Conservation (phyloP, 2,329 filamentous ascomycete genomes). For the Fusarium palustre region DNA sequence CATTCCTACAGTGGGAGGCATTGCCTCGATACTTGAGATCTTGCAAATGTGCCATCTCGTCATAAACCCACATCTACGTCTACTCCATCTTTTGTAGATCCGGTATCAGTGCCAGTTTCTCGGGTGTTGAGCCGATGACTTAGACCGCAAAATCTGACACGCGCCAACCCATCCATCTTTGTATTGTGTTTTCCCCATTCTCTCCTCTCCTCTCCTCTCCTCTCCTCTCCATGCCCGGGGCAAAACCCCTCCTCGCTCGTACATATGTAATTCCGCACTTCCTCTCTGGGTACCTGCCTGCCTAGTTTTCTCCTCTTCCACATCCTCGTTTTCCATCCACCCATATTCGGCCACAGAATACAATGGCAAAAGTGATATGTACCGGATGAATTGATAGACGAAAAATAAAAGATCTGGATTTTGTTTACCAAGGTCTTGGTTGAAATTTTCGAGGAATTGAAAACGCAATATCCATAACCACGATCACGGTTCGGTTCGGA, state of each 20-base stretch:
- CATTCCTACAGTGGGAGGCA: background rate
- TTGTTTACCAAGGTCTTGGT: background rate
- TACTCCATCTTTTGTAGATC: constrained; percentile 35
- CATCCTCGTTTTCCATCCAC: constrained; percentile 6
- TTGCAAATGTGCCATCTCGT: constrained; percentile 30
- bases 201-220: background rate
- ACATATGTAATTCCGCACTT: constrained; percentile 10
- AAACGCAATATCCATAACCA: constrained; percentile 2
- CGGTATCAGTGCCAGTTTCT: constrained; percentile 43
- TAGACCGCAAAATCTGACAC: constrained; percentile 32
- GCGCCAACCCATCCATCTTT: constrained; percentile 20
- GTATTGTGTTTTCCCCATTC: constrained; percentile 29
- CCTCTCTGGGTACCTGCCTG: constrained; percentile 18
- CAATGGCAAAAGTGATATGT: constrained; percentile 3
- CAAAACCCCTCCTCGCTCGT: constrained; percentile 33
- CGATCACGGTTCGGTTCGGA: constrained; percentile 23
- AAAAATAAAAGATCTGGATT: constrained; percentile 4
- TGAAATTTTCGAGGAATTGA: background rate
- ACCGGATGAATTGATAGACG: constrained; percentile 4
- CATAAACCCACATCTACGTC: constrained; percentile 26
- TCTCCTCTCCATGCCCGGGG: constrained; percentile 24
- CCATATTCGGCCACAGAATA: constrained; percentile 5
- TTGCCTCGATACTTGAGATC: constrained; percentile 5
- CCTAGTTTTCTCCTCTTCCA: constrained; percentile 25
- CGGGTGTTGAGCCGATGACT: constrained; percentile 34